Evolutionary conservation across 768 basidiomycete genomes (phyloP).

Genomic region (Leccinum variicolor): DNA sequence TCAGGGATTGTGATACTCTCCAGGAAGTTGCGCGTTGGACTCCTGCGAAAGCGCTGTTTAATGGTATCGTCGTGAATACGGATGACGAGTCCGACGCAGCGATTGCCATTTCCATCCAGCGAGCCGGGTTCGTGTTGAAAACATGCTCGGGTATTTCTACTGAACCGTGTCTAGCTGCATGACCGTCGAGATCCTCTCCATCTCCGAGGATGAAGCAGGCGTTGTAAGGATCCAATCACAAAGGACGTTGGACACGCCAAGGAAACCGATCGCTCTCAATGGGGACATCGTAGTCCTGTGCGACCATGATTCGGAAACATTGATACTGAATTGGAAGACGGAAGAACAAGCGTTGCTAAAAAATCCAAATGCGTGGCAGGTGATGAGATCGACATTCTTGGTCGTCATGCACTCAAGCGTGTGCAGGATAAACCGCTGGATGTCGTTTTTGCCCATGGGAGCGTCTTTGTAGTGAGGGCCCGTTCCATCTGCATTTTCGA

Average conservation of each 20-base stretch:
- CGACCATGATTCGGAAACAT: conserved; percentile 48
- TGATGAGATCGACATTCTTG: conserved; percentile 12
- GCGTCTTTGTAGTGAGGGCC: conserved; percentile 56
- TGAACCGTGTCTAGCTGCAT: conserved; percentile 17
- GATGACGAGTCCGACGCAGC: conserved; percentile 42
- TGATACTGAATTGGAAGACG: conserved; percentile 55
- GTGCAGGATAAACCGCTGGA: conserved; percentile 50
- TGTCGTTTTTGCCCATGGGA: conserved; percentile 44
- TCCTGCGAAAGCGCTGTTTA: conserved; percentile 50
- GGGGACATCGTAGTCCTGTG: conserved; percentile 54
- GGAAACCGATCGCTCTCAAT: conserved; percentile 45
- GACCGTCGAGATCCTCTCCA: conserved; percentile 30
- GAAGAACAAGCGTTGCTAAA: conserved; percentile 45
- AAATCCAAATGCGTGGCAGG: conserved; percentile 34
- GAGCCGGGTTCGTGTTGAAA: conserved; percentile 41
- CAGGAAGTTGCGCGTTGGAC: conserved; percentile 46
- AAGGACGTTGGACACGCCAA: conserved; percentile 36
- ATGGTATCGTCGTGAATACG: conserved; percentile 48
- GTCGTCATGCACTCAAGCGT: conserved; percentile 7
- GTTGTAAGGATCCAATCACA: conserved; percentile 30
- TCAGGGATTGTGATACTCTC: conserved; percentile 45
- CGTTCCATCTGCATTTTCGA: conserved; percentile 57
- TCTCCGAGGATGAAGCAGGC: conserved; percentile 7
- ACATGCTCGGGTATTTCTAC: background rate
- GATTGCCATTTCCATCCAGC: conserved; percentile 49